Percentiles rank a stretch among this genome's conserved stretches.
Evolutionary conservation across 1,284 basidiomycete genomes (phyloP).

Genomic region (Tetrapyrgos nigripes): DNA sequence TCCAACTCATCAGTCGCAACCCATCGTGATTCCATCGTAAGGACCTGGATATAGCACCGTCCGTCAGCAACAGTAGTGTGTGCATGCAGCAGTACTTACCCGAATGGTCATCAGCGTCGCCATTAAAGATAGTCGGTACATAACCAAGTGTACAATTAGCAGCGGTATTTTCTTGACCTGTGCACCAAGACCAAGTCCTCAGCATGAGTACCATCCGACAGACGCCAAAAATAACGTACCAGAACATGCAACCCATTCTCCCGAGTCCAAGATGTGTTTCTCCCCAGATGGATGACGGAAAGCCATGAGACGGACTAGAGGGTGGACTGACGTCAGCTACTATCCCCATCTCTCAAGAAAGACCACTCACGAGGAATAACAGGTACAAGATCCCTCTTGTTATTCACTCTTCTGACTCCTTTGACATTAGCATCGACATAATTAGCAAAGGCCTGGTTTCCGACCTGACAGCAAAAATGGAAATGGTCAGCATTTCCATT

Average conservation of each 20-base stretch:
- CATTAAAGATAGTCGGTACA: conserved; percentile 2
- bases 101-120: background rate
- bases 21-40: conserved; percentile 62
- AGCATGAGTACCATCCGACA: too few species aligned
- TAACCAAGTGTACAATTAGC: background rate
- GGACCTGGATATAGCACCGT: conserved; percentile 39
- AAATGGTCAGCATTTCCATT: too few species aligned
- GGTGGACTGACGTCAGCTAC: too few species aligned
- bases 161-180: conserved; percentile 6
- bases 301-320: background rate
- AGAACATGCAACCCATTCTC: conserved; percentile 4
- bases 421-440: conserved; percentile 9
- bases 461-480: conserved; percentile 5
- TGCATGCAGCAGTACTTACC: conserved; percentile 11
- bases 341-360: too few species aligned
- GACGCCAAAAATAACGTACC: background rate
- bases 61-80: conserved; percentile 23
- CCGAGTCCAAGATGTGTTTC: conserved; percentile 1
- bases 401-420: background rate
- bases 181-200: background rate
- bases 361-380: background rate
- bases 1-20: too few species aligned
- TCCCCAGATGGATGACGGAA: conserved; percentile 2
- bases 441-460: conserved; percentile 12
- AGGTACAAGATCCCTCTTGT: background rate